Percentiles rank a stretch among this genome's conserved stretches.
Conservation (phyloP, 768 basidiomycete species). For the Dendrothele bispora region DNA sequence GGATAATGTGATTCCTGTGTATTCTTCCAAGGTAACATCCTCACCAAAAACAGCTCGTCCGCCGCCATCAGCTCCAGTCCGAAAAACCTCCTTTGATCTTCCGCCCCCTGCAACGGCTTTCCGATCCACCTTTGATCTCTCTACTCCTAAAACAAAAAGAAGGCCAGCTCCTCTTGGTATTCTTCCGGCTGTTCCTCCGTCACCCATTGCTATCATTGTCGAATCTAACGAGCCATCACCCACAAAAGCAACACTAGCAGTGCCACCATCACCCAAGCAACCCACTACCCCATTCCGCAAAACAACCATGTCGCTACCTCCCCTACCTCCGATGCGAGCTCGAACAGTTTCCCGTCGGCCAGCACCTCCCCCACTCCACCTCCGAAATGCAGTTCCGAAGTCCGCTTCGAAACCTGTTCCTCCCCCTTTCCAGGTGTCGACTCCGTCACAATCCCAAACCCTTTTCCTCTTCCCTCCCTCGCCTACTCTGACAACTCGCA, state of each 20-base stretch:
- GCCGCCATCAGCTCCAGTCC: constrained; percentile 56
- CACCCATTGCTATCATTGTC: constrained; percentile 58
- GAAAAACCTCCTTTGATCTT: constrained; percentile 57
- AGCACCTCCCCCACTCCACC: constrained; percentile 37
- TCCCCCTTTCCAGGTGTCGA: constrained; percentile 29
- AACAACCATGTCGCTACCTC: constrained; percentile 16
- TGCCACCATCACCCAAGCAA: constrained; percentile 10
- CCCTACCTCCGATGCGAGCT: not conserved
- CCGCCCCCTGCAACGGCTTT: constrained; percentile 54
- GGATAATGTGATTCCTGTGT: constrained; percentile 25
- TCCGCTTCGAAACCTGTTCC: constrained; percentile 56
- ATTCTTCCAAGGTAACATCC: constrained; percentile 19
- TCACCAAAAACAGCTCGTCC: constrained; percentile 26
- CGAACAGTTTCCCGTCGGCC: constrained; percentile 23
- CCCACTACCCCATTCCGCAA: constrained; percentile 12
- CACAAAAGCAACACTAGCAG: not conserved
- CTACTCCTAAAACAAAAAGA: constrained; percentile 41
- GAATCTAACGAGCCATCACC: constrained; percentile 18
- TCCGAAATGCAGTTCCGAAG: constrained; percentile 55
- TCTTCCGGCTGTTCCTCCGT: constrained; percentile 73
- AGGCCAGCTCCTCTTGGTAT: constrained; percentile 61
- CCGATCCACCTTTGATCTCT: constrained; percentile 48
- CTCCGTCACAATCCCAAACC: constrained; percentile 84
- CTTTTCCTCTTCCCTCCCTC: constrained; percentile 88
- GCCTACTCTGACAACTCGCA: constrained; percentile 55